Evolutionary conservation across 768 basidiomycete genomes (phyloP).

Genomic region (Mycena crocata): DNA sequence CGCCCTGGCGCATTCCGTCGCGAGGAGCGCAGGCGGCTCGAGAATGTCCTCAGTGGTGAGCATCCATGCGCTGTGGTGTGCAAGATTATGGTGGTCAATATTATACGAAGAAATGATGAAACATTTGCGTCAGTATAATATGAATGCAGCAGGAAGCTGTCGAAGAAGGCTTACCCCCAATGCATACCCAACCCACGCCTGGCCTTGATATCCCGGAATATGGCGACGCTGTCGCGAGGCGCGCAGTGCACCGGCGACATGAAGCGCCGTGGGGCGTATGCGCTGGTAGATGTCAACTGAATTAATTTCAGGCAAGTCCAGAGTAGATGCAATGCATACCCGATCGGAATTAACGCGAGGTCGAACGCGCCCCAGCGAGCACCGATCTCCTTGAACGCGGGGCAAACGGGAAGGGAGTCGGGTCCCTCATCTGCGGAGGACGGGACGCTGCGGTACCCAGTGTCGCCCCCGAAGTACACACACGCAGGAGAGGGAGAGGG

Average conservation of each 20-base stretch:
- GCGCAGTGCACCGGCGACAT: constrained; percentile 74
- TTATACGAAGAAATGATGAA: background rate
- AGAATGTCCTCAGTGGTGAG: constrained; percentile 65
- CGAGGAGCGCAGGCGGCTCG: constrained; percentile 69
- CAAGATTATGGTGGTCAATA: background rate
- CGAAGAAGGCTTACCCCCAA: constrained; percentile 63
- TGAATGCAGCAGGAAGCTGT: background rate
- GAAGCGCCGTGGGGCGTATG: constrained; percentile 65
- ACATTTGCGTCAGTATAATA: background rate
- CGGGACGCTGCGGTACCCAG: constrained; percentile 64
- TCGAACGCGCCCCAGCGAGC: constrained; percentile 72
- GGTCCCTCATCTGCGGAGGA: constrained; percentile 58
- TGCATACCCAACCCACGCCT: constrained; percentile 76
- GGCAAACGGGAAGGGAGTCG: constrained; percentile 67
- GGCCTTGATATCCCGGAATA: constrained; percentile 73
- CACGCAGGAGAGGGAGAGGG: constrained; percentile 43
- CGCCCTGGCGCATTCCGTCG: constrained; percentile 60
- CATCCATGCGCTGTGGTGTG: constrained; percentile 61
- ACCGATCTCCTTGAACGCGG: constrained; percentile 81
- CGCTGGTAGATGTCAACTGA: constrained; percentile 54
- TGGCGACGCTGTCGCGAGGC: constrained; percentile 74
- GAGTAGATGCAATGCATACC: constrained; percentile 49
- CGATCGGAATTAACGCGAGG: constrained; percentile 78
- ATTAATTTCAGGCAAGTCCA: background rate
- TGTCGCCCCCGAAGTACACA: constrained; percentile 78